Evolutionary conservation across 2,329 filamentous ascomycete genomes (phyloP).

Genomic region (Exophiala oligosperma): DNA sequence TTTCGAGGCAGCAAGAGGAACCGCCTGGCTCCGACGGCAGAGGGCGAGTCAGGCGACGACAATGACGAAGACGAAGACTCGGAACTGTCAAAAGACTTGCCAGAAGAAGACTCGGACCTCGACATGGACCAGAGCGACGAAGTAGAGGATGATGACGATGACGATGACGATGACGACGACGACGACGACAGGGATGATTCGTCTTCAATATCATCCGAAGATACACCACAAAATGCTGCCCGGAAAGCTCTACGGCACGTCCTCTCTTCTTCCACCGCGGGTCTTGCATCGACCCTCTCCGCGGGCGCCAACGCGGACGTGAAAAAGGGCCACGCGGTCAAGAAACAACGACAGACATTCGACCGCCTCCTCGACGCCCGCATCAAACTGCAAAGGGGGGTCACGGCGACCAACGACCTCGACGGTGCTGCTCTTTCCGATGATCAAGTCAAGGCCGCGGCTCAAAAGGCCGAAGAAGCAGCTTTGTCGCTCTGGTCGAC

Average conservation of each 20-base stretch:
- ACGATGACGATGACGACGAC: conserved; percentile 31
- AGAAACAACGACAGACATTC: conserved; percentile 80
- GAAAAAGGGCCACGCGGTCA: conserved; percentile 82
- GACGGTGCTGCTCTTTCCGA: conserved; percentile 38
- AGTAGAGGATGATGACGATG: conserved; percentile 34
- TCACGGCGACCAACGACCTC: conserved; percentile 79
- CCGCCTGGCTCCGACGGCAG: conserved; percentile 4
- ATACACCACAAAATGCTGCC: conserved; percentile 29
- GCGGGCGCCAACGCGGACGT: conserved; percentile 74
- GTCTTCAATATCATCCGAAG: conserved; percentile 25
- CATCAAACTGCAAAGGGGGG: conserved; percentile 88
- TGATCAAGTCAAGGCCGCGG: conserved; percentile 44
- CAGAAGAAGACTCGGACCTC: conserved; percentile 30
- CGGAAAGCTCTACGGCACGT: conserved; percentile 62
- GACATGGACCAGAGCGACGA: conserved; percentile 36
- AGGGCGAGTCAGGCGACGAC: conserved; percentile 29
- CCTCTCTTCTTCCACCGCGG: conserved; percentile 62
- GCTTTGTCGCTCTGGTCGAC: conserved; percentile 83
- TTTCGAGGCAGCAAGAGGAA: conserved; percentile 29
- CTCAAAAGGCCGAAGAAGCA: conserved; percentile 81
- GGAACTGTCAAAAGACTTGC: conserved; percentile 8
- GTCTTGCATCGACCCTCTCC: conserved; percentile 62
- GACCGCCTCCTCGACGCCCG: conserved; percentile 86
- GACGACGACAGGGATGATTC: conserved; percentile 32
- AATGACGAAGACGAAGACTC: conserved; percentile 33